phyloP scores from a whole-genome alignment of 2,329 filamentous ascomycete genomes.

The Fusarium sp. region DNA sequence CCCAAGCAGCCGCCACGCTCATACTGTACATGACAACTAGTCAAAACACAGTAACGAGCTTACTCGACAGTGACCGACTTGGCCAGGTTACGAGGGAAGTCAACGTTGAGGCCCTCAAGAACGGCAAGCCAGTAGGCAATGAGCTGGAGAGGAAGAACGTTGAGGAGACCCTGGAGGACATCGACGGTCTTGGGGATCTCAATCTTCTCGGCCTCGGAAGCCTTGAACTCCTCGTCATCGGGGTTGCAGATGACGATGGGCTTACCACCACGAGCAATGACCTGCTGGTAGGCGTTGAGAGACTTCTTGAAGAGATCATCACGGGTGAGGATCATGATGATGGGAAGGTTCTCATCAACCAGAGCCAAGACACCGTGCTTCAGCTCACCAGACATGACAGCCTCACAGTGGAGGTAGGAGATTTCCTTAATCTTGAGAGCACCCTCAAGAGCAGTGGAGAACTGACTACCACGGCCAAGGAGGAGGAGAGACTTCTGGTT shows the following conservation, averaged over 20 bases:
- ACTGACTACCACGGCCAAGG: constrained; percentile 94
- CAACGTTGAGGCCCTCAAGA: constrained; percentile 94
- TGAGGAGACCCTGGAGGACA: constrained; percentile 94
- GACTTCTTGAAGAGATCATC: constrained; percentile 98
- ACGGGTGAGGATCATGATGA: constrained; percentile 99
- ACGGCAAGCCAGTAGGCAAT: constrained; percentile 99
- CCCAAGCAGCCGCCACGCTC: constrained; percentile 37
- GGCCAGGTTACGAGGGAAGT: constrained; percentile 98
- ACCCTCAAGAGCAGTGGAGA: constrained; percentile 96
- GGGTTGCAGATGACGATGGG: constrained; percentile 99
- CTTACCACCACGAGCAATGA: constrained; percentile 94
- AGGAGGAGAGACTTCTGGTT: constrained; percentile 96
- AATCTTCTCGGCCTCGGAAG: constrained; percentile 93
- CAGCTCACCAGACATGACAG: constrained; percentile 99
- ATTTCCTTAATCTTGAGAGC: constrained; percentile 99
- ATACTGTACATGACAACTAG: constrained; percentile 40
- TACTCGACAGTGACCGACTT: constrained; percentile 99
- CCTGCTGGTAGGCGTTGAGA: constrained; percentile 99
- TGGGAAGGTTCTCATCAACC: constrained; percentile 97
- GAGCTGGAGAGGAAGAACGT: constrained; percentile 96
- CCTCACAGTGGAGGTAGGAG: constrained; percentile 98
- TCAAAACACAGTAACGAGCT: constrained; percentile 49
- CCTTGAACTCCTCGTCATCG: constrained; percentile 88
- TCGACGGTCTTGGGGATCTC: constrained; percentile 97
- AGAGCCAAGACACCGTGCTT: constrained; percentile 98